These are phyloP conservation scores for Trichophyton schoenleinii DNA, from an alignment of 2,329 filamentous ascomycete genomes.

Conservation along the genomic window DNA sequence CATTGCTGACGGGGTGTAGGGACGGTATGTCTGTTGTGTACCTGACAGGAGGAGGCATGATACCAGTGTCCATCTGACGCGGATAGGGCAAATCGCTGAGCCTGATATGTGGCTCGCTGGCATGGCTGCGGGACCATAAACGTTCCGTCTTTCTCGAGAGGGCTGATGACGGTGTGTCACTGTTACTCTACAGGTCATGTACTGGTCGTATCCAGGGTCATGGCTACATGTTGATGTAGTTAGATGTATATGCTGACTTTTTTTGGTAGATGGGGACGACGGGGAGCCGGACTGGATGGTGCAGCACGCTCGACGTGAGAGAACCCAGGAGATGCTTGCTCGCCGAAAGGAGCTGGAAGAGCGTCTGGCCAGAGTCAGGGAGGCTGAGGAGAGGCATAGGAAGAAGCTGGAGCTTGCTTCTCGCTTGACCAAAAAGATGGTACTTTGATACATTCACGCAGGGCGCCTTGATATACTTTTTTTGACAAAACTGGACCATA, in stretches of 20 bases:
- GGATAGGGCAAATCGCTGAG: slow-evolving; percentile 74
- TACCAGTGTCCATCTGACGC: background rate
- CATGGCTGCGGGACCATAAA: slow-evolving; percentile 81
- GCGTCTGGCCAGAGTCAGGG: slow-evolving; percentile 51
- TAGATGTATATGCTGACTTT: background rate
- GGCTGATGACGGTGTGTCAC: slow-evolving; percentile 24
- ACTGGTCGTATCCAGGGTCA: too few species aligned
- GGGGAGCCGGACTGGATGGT: slow-evolving; percentile 78
- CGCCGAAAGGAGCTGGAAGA: slow-evolving; percentile 61
- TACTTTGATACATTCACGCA: slow-evolving; percentile 13
- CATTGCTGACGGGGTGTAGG: background rate
- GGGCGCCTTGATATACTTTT: background rate
- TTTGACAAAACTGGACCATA: background rate
- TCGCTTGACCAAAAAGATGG: slow-evolving; percentile 35
- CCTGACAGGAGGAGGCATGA: slow-evolving; percentile 5
- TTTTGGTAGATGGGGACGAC: slow-evolving; percentile 34
- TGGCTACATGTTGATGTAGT: background rate
- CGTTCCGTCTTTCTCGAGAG: slow-evolving; percentile 45
- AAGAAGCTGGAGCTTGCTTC: slow-evolving; percentile 39
- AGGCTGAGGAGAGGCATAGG: slow-evolving; percentile 49
- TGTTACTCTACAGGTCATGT: background rate
- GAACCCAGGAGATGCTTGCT: slow-evolving; percentile 51
- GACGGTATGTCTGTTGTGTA: slow-evolving; percentile 5
- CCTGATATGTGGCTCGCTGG: slow-evolving; percentile 75
- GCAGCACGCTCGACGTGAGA: slow-evolving; percentile 59